phyloP scores from a whole-genome alignment of 2,329 filamentous ascomycete species.

The Kalaharituber pfeilii region DNA sequence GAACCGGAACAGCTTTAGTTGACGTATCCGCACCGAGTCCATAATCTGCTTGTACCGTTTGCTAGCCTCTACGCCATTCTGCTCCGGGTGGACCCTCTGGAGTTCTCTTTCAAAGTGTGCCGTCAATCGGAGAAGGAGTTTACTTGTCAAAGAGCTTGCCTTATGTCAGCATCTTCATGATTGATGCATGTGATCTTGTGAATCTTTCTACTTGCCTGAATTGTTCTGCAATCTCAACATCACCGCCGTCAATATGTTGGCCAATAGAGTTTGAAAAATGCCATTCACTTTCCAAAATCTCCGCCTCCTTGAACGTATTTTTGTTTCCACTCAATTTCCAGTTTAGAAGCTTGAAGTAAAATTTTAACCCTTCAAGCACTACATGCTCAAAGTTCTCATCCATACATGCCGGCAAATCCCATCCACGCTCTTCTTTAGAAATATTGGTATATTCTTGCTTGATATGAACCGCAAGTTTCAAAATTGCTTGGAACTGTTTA shows the following conservation, averaged over 20 bases:
- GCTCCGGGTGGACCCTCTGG: constrained; percentile 56
- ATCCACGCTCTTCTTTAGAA: constrained; percentile 72
- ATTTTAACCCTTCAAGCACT: constrained; percentile 81
- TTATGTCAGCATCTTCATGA: constrained; percentile 20
- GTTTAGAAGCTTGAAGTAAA: constrained; percentile 97
- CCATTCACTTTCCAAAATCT: constrained; percentile 95
- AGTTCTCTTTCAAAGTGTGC: constrained; percentile 84
- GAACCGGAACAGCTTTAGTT: constrained; percentile 77
- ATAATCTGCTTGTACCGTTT: constrained; percentile 91
- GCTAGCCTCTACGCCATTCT: constrained; percentile 75
- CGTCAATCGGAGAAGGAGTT: constrained; percentile 74
- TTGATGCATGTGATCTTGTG: neutral
- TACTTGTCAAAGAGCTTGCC: constrained; percentile 62
- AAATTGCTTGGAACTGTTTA: constrained; percentile 78
- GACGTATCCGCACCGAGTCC: constrained; percentile 87
- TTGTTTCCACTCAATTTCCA: constrained; percentile 97
- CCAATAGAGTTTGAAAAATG: constrained; percentile 91
- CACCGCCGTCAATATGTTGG: constrained; percentile 74
- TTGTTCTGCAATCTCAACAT: constrained; percentile 93
- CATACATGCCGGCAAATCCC: constrained; percentile 89
- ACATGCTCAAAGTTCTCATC: constrained; percentile 91
- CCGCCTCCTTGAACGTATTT: constrained; percentile 97
- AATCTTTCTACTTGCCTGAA: constrained; percentile 51
- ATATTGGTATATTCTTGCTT: constrained; percentile 77
- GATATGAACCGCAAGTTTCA: constrained; percentile 80